Evolutionary conservation across 1,139 yeast genomes (phyloP), one percentile per base, ranked within the genome.

Genomic region (Pichia sp.): DNA sequence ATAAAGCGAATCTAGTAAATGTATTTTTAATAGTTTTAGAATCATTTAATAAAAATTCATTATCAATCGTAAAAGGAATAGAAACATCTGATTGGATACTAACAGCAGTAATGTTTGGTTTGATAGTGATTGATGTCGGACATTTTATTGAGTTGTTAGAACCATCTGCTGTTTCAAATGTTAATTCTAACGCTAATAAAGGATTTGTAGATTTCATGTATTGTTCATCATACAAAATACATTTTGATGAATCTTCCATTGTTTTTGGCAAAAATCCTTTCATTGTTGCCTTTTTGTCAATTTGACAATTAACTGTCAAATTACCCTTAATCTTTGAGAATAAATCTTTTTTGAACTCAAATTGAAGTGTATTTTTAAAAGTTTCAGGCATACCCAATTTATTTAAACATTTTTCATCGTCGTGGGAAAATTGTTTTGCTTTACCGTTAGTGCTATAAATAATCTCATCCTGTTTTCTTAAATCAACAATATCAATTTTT

Each of bases 21-120:
- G 22, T 8, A 7, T 18, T 10, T 35, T n/a, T 11, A 14, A 31
- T 18, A 25, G 18, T 16, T 18, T 31, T 24, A 10, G 27, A 13
- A 35, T 37, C 31, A 5, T 46, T 35, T 18, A 31, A 14, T 27
- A 50, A 26, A 24, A 45, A 51, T 7, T 40, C 34, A 6, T 43
- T 37, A 33, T 53, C 56, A 25, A 55, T 35, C 2, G 50, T 39
- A 18, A 55, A 35, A 2, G 57, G 59, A 22, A 54, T 45, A 1
- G 50, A 39, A 7, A 24, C 18, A 2, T 31, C 21, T 4, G 55
- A 48, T 28, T 43, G 45, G 1, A 53, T 10, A 16, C 45, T 50
- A 8, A 46, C 32, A 1, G 44, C 48, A 18, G 35, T 34, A 18
- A 55, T 29, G 2, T 24, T 20, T 6, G 52, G 48, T 9, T 39